phyloP scores from a whole-genome alignment of 2,329 filamentous ascomycete species.

The Scedosporium aurantiacum region DNA sequence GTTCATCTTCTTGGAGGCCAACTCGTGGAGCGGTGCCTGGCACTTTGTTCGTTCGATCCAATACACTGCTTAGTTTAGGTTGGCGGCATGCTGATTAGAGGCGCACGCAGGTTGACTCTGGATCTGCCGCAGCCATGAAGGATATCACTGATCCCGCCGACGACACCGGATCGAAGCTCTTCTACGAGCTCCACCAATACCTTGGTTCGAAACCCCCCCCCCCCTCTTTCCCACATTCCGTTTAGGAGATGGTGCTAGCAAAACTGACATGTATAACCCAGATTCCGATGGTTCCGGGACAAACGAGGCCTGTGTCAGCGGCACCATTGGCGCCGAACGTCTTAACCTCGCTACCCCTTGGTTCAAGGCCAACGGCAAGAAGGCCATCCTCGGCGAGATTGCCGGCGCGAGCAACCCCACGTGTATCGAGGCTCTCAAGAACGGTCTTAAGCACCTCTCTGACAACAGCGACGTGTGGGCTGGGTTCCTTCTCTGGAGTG shows the following conservation, averaged over 20 bases:
- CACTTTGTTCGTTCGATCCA: constrained; percentile 22
- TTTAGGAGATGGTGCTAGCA: not conserved
- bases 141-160: constrained; percentile 28
- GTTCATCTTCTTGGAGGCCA: constrained; percentile 46
- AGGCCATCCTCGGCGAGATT: constrained; percentile 44
- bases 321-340: constrained; percentile 37
- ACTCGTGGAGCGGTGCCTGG: constrained; percentile 42
- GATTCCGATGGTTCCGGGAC: constrained; percentile 43
- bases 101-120: not conserved
- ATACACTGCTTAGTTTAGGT: constrained; percentile 18
- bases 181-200: constrained; percentile 53
- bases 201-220: constrained; percentile 20
- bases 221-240: not conserved
- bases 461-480: constrained; percentile 48
- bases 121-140: constrained; percentile 5
- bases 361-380: constrained; percentile 44
- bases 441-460: constrained; percentile 39
- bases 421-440: constrained; percentile 40
- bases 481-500: constrained; percentile 46
- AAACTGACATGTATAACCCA: not conserved
- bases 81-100: not conserved
- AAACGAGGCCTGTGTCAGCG: constrained; percentile 31
- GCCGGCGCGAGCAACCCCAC: constrained; percentile 41
- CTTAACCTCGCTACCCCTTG: constrained; percentile 38
- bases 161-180: constrained; percentile 37